Conservation (phyloP, 306 rosid species). For the Vachellia collinsii region DNA sequence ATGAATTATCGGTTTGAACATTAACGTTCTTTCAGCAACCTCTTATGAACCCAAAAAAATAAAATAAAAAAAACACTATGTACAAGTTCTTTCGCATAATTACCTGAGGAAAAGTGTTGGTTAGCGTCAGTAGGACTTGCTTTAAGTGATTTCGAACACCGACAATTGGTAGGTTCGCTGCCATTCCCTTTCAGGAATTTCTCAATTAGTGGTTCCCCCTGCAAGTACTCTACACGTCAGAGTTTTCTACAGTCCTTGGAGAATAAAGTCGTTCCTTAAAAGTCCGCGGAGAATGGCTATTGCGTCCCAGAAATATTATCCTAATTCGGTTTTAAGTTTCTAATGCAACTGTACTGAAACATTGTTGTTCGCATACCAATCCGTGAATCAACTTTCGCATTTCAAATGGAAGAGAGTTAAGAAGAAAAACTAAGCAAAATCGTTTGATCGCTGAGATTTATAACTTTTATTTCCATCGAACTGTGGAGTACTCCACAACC, state of each 20-base stretch:
- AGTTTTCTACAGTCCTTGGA: neutral
- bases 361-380: constrained; percentile 5
- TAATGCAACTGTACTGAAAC: neutral
- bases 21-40: constrained; percentile 16
- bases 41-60: neutral
- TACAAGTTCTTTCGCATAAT: constrained; percentile 25
- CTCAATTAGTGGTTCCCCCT: constrained; percentile 45
- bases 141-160: constrained; percentile 47
- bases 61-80: neutral
- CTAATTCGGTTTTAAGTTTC: constrained; percentile 8
- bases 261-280: neutral
- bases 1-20: constrained; percentile 20
- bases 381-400: constrained; percentile 34
- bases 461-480: constrained; percentile 4
- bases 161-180: constrained; percentile 43
- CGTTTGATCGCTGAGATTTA: constrained; percentile 17
- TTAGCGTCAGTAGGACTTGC: constrained; percentile 45
- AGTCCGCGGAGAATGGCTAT: neutral
- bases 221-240: constrained; percentile 37
- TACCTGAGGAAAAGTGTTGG: constrained; percentile 65
- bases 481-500: constrained; percentile 24
- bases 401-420: neutral
- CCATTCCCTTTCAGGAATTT: constrained; percentile 50
- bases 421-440: neutral
- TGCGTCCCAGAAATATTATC: neutral